phyloP scores from a whole-genome alignment of 768 basidiomycete species.

The Russula virescens region DNA sequence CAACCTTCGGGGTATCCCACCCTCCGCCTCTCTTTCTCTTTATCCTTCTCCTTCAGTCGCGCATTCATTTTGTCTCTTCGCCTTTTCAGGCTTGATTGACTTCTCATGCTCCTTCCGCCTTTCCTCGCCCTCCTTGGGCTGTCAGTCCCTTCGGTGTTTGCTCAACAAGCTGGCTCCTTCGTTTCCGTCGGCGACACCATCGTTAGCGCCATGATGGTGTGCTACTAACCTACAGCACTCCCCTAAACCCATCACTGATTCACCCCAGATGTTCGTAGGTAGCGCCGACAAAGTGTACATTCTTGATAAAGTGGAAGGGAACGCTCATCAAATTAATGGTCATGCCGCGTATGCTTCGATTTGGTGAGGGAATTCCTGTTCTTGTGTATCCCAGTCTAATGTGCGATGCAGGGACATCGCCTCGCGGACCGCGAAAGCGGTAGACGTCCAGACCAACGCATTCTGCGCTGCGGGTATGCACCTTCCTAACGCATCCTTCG shows the following conservation, averaged over 20 bases:
- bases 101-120: neutral
- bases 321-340: slow-evolving; percentile 54
- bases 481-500: slow-evolving; percentile 70
- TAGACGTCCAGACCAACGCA: slow-evolving; percentile 70
- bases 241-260: neutral
- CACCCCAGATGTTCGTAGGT: slow-evolving; percentile 69
- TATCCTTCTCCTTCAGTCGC: neutral
- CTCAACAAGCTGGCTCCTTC: slow-evolving; percentile 5
- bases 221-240: neutral
- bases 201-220: slow-evolving; percentile 10
- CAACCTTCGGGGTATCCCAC: neutral
- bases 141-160: neutral
- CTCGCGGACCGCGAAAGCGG: slow-evolving; percentile 49
- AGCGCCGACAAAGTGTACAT: slow-evolving; percentile 80
- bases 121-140: neutral
- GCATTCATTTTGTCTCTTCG: neutral
- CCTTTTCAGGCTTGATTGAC: neutral
- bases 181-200: neutral
- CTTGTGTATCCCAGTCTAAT: neutral
- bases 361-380: slow-evolving; percentile 39
- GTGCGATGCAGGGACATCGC: slow-evolving; percentile 49
- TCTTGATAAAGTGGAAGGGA: slow-evolving; percentile 82
- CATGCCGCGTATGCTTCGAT: slow-evolving; percentile 74
- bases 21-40: neutral
- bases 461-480: slow-evolving; percentile 84